A percentile compares a stretch with the other conserved stretches of the same genome.
These are phyloP conservation scores for Corinectria fuckeliana DNA, from an alignment of 2,329 filamentous ascomycete species.

Conservation along the genomic window DNA sequence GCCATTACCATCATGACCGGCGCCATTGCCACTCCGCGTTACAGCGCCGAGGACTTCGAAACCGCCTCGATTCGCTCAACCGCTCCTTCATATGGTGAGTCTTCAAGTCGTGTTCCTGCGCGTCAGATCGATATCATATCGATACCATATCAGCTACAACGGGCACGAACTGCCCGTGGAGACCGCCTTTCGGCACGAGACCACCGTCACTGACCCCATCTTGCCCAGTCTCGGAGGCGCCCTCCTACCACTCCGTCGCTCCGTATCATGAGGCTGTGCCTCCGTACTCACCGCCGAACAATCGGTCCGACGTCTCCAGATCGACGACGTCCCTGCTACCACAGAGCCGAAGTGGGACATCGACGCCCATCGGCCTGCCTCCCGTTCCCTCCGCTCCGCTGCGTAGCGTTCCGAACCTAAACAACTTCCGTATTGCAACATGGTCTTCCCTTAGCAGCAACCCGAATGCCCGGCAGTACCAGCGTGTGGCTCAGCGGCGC, in stretches of 20 bases:
- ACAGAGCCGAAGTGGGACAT: conserved; percentile 30
- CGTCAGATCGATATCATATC: neutral
- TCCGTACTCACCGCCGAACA: conserved; percentile 53
- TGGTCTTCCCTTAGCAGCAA: conserved; percentile 65
- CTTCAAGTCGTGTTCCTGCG: conserved; percentile 4
- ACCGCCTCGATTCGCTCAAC: conserved; percentile 71
- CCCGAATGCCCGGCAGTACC: conserved; percentile 65
- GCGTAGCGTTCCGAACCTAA: conserved; percentile 51
- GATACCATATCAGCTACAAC: conserved; percentile 10
- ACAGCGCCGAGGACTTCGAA: conserved; percentile 65
- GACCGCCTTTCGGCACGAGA: conserved; percentile 23
- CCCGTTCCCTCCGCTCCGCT: conserved; percentile 53
- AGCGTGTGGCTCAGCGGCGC: conserved; percentile 69
- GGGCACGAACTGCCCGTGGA: conserved; percentile 9
- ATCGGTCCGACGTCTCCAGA: conserved; percentile 23
- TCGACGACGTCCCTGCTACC: conserved; percentile 28
- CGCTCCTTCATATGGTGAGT: conserved; percentile 71
- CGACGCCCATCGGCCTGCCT: conserved; percentile 53
- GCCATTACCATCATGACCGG: conserved; percentile 41
- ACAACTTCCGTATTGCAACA: conserved; percentile 62
- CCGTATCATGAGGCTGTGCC: conserved; percentile 56
- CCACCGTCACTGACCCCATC: conserved; percentile 26
- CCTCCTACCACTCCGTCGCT: conserved; percentile 66
- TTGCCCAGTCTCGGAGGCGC: conserved; percentile 64
- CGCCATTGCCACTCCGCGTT: conserved; percentile 42